phyloP scores from a whole-genome alignment of 768 basidiomycete species.

The Trametes sanguinea region DNA sequence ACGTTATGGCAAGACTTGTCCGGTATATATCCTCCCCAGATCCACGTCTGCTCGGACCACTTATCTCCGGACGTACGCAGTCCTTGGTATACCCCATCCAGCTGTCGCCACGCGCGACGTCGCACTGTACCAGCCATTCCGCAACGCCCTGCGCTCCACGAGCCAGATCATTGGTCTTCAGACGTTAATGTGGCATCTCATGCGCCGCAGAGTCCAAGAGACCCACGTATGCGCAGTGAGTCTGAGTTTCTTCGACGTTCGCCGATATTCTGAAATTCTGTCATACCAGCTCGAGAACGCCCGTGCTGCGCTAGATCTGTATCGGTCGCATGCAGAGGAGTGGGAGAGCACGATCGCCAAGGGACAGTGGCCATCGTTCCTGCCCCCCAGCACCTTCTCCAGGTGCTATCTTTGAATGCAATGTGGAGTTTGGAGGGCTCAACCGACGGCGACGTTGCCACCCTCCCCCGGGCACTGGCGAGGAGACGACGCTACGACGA shows the following conservation, averaged over 20 bases:
- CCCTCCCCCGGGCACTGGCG: neutral
- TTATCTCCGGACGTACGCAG: conserved; percentile 38
- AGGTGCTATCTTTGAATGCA: conserved; percentile 64
- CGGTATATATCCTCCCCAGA: conserved; percentile 42
- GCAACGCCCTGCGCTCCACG: conserved; percentile 65
- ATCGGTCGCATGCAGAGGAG: conserved; percentile 56
- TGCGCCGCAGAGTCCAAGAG: conserved; percentile 77
- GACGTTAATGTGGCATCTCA: conserved; percentile 80
- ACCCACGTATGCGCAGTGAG: conserved; percentile 72
- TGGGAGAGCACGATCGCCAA: conserved; percentile 66
- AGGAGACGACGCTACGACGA: neutral
- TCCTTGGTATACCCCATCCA: conserved; percentile 79
- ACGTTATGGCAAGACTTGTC: conserved; percentile 81
- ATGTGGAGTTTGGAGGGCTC: neutral
- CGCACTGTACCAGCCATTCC: conserved; percentile 79
- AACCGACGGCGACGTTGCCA: neutral
- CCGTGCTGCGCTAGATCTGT: conserved; percentile 54
- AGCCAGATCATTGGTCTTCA: conserved; percentile 73
- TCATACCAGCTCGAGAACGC: conserved; percentile 71
- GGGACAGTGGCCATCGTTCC: conserved; percentile 72
- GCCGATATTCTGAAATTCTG: neutral
- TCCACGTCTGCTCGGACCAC: conserved; percentile 12
- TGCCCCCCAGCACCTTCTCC: conserved; percentile 80
- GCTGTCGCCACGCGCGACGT: conserved; percentile 80
- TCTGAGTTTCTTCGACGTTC: neutral